phyloP scores from a whole-genome alignment of 2,329 filamentous ascomycete genomes.

The Ascochyta koolunga region DNA sequence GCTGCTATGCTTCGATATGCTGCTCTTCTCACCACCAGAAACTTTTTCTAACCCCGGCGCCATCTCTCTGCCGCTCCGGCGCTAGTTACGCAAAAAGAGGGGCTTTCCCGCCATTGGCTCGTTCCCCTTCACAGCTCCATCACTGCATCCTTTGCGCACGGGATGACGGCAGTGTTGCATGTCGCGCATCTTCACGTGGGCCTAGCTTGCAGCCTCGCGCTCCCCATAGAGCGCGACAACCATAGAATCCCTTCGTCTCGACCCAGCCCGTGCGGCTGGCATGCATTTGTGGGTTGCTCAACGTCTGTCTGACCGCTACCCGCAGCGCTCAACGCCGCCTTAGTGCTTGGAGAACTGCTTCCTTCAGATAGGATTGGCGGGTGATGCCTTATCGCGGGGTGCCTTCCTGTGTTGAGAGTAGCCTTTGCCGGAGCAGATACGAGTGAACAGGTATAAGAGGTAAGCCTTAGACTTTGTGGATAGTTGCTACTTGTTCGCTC shows the following conservation, averaged over 20 bases:
- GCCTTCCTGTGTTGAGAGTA: slow-evolving; percentile 14
- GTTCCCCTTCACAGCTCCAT: background rate
- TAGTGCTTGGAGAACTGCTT: slow-evolving; percentile 10
- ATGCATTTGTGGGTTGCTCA: slow-evolving; percentile 15
- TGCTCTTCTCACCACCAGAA: background rate
- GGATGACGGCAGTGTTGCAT: slow-evolving; percentile 15
- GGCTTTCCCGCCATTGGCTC: slow-evolving; percentile 16
- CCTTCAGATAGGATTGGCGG: slow-evolving; percentile 12
- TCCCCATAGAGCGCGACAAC: slow-evolving; percentile 3
- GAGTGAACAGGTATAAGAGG: slow-evolving; percentile 12
- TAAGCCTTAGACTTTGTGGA: background rate
- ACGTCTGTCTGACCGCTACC: slow-evolving; percentile 9
- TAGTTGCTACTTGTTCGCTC: slow-evolving; percentile 1
- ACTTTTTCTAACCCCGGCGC: background rate
- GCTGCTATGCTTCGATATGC: background rate
- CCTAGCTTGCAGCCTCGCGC: slow-evolving; percentile 10
- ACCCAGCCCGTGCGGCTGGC: slow-evolving; percentile 9
- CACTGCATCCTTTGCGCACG: slow-evolving; percentile 10
- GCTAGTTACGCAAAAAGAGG: slow-evolving; percentile 6
- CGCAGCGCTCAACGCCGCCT: slow-evolving; percentile 7
- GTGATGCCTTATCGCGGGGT: slow-evolving; percentile 17
- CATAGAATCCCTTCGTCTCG: slow-evolving; percentile 2
- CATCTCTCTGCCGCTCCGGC: slow-evolving; percentile 7
- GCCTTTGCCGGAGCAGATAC: slow-evolving; percentile 16
- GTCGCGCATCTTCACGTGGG: slow-evolving; percentile 15